Evolutionary conservation across 345 rosid genomes (phyloP), one percentile per base, ranked within the genome.

Genomic region (Anastatica hierochuntica): DNA sequence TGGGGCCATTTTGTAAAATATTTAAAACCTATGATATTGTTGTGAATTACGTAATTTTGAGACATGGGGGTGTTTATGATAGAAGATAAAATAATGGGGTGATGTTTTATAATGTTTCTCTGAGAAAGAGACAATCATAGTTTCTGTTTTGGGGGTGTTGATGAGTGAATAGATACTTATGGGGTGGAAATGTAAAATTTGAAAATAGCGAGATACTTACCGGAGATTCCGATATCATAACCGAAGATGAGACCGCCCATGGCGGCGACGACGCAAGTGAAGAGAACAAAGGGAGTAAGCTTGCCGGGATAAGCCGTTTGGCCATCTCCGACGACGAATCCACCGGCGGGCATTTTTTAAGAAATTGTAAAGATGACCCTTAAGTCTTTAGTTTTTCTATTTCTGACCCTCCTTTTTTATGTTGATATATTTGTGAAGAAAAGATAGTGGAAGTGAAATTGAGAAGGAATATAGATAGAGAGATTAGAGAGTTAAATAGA

Each of bases 231-330:
- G 18, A 90, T 83, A 68, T 90, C 97, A 48, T 90, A 90, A 13
- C 97, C 98, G 36, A 90, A 90, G 71, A 90, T 90, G 66, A 90
- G 77, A 60, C 98, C 98, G 1, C 98, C 98, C 98, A 87, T 90
- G 77, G 85, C 90, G 11, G 96, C 98, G 18, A 90, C 85, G 17
- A 90, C 62, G 52, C 96, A 90, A 26, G 98, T 86, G 43, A 82
- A 74, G 19, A 64, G 58, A 46, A 90, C 98, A 56, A 54, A 90
- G 3, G 62, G 79, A 10, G 97, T 90, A 2, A 90, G 88, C 14
- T 81, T 90, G 11, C 97, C 97, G 27, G 95, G 90, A 57, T 90
- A 90, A 56, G 64, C 84, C 74, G 15, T 77, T 29, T 77, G 77
- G 63, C 29, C 59, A 36, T 70, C 79, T 9, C 74, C 80, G 53